Evolutionary conservation across 805 yeast species (phyloP), one percentile per base, ranked within the genome.

Genomic region (Monosporozyma unispora): DNA sequence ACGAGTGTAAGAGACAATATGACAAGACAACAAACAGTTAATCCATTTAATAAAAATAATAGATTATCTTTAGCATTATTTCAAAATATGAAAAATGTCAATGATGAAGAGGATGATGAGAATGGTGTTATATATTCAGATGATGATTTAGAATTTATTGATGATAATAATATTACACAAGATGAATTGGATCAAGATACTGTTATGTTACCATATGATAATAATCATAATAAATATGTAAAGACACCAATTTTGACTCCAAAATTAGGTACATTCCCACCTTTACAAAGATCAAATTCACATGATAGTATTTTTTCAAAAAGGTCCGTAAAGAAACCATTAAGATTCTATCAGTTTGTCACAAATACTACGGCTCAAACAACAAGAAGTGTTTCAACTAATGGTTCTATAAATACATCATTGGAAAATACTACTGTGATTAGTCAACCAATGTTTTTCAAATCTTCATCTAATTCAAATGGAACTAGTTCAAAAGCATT

Each of bases 261-360:
- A 16, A 35, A 35, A 35, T 16, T 35, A 35, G 22, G 18, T 35
- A 35, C 21, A 21, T 21, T 22, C 7, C 42, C 27, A 39, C 59
- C 61, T 16, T 44, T 66, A 6, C 48, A 68, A 50, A 59, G 62
- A 35, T 66, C 53, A 42, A 63, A 63, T 39, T 66, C 70, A 3
- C 66, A 64, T 49, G 69, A 66, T 47, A 64, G 70, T 51, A 56
- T 64, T 10, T 45, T 66, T 16, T 64, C 68, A 2, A 47, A 23
- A 2, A 53, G 48, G 27, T 40, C 48, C 10, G n/a, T 7, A 19
- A 29, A 22, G 8, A 33, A 49, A 46, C 51, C 44, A 33, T 46
- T 48, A 29, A 42, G 19, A 18, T 47, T 49, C 37, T 52, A 52
- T 33, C 47, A 44, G 8, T 52, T 45, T 22, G 29, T 31, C 11